Evolutionary conservation across 306 rosid genomes (phyloP).

Genomic region (Lathyrus oleraceus): DNA sequence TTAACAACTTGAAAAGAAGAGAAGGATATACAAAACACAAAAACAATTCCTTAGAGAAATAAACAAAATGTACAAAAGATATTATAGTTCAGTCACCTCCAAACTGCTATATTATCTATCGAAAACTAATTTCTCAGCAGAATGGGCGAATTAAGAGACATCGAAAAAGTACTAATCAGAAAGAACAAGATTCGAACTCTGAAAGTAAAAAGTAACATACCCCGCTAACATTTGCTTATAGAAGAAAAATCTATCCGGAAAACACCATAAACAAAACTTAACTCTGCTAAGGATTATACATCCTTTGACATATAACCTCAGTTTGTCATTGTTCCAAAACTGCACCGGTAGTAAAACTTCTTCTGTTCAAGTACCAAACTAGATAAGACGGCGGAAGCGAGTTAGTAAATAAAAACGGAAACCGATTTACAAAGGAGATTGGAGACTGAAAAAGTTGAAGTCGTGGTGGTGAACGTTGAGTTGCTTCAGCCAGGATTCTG

Average conservation of each 20-base stretch:
- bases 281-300: slow-evolving; percentile 8
- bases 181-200: neutral
- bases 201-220: neutral
- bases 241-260: neutral
- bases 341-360: slow-evolving; percentile 21
- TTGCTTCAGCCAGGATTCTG: slow-evolving; percentile 81
- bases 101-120: slow-evolving; percentile 7
- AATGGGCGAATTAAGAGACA: neutral
- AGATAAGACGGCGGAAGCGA: neutral
- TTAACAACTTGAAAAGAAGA: neutral
- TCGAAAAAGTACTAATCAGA: neutral
- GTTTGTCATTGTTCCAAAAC: slow-evolving; percentile 20
- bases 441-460: slow-evolving; percentile 59
- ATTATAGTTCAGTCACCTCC: neutral
- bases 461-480: slow-evolving; percentile 59
- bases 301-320: slow-evolving; percentile 27
- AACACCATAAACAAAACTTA: slow-evolving; percentile 24
- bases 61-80: slow-evolving; percentile 19
- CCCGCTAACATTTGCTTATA: neutral
- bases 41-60: neutral
- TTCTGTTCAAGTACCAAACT: slow-evolving; percentile 7
- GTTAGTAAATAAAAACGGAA: neutral
- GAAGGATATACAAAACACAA: slow-evolving; percentile 17
- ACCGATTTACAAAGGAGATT: slow-evolving; percentile 34
- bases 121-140: neutral